Evolutionary conservation across 345 rosid species (phyloP), one percentile per base, ranked within the genome.

Genomic region (Erucastrum elatum): DNA sequence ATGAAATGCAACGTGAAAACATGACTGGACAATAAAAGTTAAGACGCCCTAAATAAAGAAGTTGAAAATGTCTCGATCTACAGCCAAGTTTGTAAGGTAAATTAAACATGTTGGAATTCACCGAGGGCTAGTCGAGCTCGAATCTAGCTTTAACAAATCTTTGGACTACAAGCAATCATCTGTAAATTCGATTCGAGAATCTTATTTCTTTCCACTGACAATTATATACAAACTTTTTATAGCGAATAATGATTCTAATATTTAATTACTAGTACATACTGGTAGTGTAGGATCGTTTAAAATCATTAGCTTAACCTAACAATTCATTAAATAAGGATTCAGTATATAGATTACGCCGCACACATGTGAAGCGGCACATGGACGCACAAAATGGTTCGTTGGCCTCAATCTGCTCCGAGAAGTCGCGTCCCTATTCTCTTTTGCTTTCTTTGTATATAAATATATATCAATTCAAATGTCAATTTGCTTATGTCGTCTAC

Each of bases 391-490:
- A 13, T 72, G 65, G 70, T 70, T 74, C 53, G 79, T 71, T 75
- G 80, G 74, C 80, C 63, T 74, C 79, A 55, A 71, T 83, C 91
- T 71, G 84, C 86, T 79, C 59, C 93, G 87, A 86, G 85, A 80
- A 85, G 91, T 88, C 90, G 88, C 93, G 64, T 84, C 78, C 71
- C 74, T 70, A 26, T 56, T 53, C 35, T 66, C 33, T 69, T 75
- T 66, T 33, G 59, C 65, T 1, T 35, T 66, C 5, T 60, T 5
- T 60, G 7, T 46, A 9, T 62, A n/a, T 70, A 61, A 7, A 25
- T 49, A 64, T 53, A 17, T 34, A 37, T 8, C 25, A n/a, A 29
- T 0, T 21, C 39, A 70, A 30, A 58, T 78, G 61, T 34, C 27
- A 70, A 10, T 70, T 77, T 70, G 75, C 71, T 56, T 53, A 4